Evolutionary conservation across 2,329 filamentous ascomycete genomes (phyloP), one percentile per base, ranked within the genome.

Genomic region (Cladobotryum protrusum): DNA sequence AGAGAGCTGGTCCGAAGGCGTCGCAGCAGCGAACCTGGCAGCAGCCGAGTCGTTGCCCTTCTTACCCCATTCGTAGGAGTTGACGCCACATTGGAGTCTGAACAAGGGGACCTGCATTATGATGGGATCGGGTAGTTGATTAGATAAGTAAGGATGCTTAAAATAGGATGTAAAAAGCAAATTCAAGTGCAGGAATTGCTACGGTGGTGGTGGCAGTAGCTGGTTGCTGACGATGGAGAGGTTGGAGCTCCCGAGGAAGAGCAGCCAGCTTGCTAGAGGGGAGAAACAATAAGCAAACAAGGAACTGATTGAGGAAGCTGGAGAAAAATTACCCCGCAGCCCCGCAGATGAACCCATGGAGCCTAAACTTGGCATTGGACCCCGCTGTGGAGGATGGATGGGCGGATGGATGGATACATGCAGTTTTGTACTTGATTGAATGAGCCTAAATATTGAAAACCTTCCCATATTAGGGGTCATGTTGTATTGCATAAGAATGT

Each of bases 21-120:
- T 96, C 15, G 91, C 89, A 43, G 89, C 85, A 36, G 91, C 92
- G 68, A 87, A 97, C 61, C 84, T 87, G 56, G 93, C 93, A 45
- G 91, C 93, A 13, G 91, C 87, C 43, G 92, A 97, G 51, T 87
- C 80, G 54, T 81, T 80, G 62, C 93, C 93, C 64, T 90, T 80
- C 77, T 99, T 99, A 58, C 92, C 93, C 93, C 93, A 99, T 74
- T 96, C 93, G 67, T 99, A 99, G 70, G 91, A 96, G 71, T 97
- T 97, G 64, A 95, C 89, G 64, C 92, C 93, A 73, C 87, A 91
- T 68, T 87, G 84, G 57, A 97, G 82, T 59, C 89, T 83, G 66
- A 96, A 78, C 47, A 97, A 74, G 62, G 92, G 91, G 54, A 93
- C 82, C 64, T 87, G 86, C 79, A 91, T 75, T 20, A 47, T 64